Evolutionary conservation across 768 basidiomycete species (phyloP).

Genomic region (Crucibulum laeve): DNA sequence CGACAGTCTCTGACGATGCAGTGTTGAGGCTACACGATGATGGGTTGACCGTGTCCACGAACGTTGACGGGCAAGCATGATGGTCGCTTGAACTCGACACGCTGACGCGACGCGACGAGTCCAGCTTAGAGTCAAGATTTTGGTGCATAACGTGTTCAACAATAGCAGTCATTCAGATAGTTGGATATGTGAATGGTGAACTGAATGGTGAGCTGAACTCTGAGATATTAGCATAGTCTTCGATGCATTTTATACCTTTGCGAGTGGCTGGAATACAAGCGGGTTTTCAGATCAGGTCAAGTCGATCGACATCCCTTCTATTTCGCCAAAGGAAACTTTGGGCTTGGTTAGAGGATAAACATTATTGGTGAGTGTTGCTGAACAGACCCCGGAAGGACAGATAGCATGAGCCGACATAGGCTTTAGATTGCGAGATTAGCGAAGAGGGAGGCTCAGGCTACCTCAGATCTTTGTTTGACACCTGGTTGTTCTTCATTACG

Average conservation of each 20-base stretch:
- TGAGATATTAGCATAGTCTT: too few relatives aligned
- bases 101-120: background rate
- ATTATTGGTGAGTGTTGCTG: constrained; percentile 15
- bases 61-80: background rate
- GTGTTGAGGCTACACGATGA: constrained; percentile 24
- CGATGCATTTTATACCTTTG: constrained; percentile 26
- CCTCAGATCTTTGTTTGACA: constrained; percentile 7
- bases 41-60: constrained; percentile 4
- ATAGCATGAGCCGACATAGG: constrained; percentile 23
- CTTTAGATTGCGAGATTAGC: constrained; percentile 30
- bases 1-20: constrained; percentile 24
- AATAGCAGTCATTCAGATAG: too few relatives aligned
- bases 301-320: constrained; percentile 21
- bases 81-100: background rate
- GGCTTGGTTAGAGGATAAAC: constrained; percentile 16
- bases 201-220: background rate
- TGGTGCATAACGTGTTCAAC: background rate
- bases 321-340: constrained; percentile 21
- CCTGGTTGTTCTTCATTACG: constrained; percentile 11
- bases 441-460: too few relatives aligned
- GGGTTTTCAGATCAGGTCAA: constrained; percentile 18
- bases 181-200: background rate
- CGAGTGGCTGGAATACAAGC: constrained; percentile 17
- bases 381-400: constrained; percentile 14
- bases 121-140: too few relatives aligned